phyloP scores from a whole-genome alignment of 139 green algal species.

The Protoeuglena noctilucae region DNA sequence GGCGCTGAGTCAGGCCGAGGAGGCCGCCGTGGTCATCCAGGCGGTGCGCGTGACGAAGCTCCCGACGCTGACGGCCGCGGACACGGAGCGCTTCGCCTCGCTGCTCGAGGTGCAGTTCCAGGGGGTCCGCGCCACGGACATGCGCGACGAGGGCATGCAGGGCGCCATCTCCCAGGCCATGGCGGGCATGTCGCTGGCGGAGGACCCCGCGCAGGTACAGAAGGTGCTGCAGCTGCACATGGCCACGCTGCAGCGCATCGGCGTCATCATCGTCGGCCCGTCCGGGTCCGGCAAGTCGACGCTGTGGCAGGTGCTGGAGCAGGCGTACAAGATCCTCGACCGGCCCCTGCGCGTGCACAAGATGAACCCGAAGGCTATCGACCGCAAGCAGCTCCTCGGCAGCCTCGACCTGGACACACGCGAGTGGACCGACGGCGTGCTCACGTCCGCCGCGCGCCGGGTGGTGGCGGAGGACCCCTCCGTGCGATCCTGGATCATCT shows the following conservation, averaged over 20 bases:
- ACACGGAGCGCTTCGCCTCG: conserved; percentile 25
- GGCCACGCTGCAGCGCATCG: conserved; percentile 57
- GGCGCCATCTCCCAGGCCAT: neutral
- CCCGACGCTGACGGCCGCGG: conserved; percentile 51
- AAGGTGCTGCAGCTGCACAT: conserved; percentile 59
- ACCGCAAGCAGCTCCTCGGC: conserved; percentile 17
- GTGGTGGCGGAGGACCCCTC: conserved; percentile 42
- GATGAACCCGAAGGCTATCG: conserved; percentile 58
- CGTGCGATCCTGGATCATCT: conserved; percentile 66
- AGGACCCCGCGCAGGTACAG: conserved; percentile 21
- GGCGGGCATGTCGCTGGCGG: neutral
- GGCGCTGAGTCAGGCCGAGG: conserved; percentile 7
- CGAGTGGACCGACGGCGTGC: conserved; percentile 65
- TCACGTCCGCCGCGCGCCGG: conserved; percentile 46
- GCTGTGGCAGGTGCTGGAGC: conserved; percentile 31
- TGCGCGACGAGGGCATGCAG: conserved; percentile 5
- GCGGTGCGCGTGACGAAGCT: conserved; percentile 52
- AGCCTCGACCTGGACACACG: conserved; percentile 64
- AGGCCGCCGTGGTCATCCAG: conserved; percentile 44
- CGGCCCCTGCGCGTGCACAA: conserved; percentile 30
- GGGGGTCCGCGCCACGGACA: conserved; percentile 8
- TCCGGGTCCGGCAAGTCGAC: conserved; percentile 59
- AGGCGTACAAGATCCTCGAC: conserved; percentile 10
- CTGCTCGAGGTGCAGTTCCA: conserved; percentile 28
- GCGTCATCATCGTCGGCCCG: conserved; percentile 68